phyloP scores from a whole-genome alignment of 805 yeast species.

The Kluyveromyces aestuarii region DNA sequence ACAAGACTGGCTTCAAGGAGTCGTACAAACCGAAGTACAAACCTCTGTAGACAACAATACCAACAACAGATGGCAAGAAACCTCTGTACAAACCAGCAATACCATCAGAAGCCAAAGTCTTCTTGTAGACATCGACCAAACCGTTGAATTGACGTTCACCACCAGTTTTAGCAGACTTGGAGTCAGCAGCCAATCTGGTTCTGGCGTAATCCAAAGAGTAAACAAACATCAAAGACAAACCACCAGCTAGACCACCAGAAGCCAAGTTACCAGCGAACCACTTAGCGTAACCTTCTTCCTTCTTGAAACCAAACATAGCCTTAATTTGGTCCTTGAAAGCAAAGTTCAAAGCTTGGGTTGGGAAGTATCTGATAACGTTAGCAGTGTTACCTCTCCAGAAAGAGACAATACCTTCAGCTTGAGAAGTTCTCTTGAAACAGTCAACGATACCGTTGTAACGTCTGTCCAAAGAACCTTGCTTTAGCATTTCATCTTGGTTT shows the following conservation, averaged over 20 bases:
- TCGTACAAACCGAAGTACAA: constrained; percentile 96
- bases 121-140: constrained; percentile 90
- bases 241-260: constrained; percentile 98
- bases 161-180: constrained; percentile 75
- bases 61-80: constrained; percentile 96
- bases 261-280: constrained; percentile 99
- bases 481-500: constrained; percentile 97
- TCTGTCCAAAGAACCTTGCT: constrained; percentile 88
- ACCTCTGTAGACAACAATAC: constrained; percentile 99
- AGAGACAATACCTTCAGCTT: constrained; percentile 83
- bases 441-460: constrained; percentile 86
- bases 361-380: constrained; percentile 97
- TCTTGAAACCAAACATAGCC: constrained; percentile 93
- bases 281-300: constrained; percentile 83
- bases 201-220: constrained; percentile 97
- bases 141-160: constrained; percentile 98
- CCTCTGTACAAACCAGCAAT: constrained; percentile 98
- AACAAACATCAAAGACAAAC: constrained; percentile 85
- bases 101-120: constrained; percentile 94
- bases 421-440: constrained; percentile 91
- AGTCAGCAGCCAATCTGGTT: constrained; percentile 98
- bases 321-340: constrained; percentile 98
- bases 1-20: constrained; percentile 89
- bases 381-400: constrained; percentile 99
- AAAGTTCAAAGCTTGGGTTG: constrained; percentile 97